Evolutionary conservation across 768 basidiomycete genomes (phyloP), one percentile per base, ranked within the genome.

Genomic region (Suillus placidus): DNA sequence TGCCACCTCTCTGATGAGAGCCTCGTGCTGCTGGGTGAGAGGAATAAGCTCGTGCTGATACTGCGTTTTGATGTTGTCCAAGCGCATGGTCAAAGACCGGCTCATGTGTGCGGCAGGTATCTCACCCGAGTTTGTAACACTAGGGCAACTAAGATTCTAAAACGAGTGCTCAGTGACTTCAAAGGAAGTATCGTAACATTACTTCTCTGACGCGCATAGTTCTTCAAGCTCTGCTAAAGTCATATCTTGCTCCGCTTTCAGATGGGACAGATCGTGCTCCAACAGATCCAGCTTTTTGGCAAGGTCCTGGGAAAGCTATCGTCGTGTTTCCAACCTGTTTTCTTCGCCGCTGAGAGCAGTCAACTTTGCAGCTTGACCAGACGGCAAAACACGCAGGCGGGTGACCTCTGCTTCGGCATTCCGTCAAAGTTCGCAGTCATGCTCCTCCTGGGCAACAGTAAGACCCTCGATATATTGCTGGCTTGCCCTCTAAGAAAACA

Each of bases 351-450:
- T 89, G 69, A 98, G 80, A n/a, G 94, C 87, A 6, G 92, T 92
- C 26, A 99, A 83, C 62, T 90, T 85, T 13, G 90, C 94, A 2
- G 89, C 94, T 76, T 99, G 97, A 6, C 94, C 94, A 64, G 95
- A 92, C 26, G 99, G 82, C 60, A 96, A 83, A 37, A 94, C 88
- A 51, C 93, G 82, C 32, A 99, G 80, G 49, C 92, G 86, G 30
- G 91, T 90, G 65, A 98, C 92, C 79, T 98, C 95, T 0, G 93
- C 90, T 78, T 99, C 95, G 1, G 93, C 92, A 68, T 98, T 95
- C 20, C 93, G 87, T 23, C 97, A 87, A 42, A 95, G 83, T 77
- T 99, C 97, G 61, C 87, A 87, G 73, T 98, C 96, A 74, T 97
- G 98, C 74, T 99, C 97, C 51, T 91, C 89, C 70, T 95, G 93